Base-by-base conservation (phyloP, 2,329 filamentous ascomycete genomes). In the Epichloe baconii region DNA sequence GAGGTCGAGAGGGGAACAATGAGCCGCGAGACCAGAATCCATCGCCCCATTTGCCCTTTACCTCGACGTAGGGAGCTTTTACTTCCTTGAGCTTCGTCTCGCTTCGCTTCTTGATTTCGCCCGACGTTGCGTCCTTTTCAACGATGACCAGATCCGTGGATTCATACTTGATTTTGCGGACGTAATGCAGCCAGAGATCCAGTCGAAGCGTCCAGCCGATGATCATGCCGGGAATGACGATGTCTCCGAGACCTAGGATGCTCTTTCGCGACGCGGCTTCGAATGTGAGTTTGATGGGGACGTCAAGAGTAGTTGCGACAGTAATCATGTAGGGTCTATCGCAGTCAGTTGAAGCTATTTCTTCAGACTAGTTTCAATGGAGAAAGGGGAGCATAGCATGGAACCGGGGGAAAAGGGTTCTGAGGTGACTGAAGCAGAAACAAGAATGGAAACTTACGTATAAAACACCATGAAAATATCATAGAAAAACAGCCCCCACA, bases 401-500 rank as follows among this genome's bases (percentile, higher is more conserved):
- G 23, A 26, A 26, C 23, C 23, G 5, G 23, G 5, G 6, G 2
- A 23, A 23, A 23, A 23, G 6, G 23, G 23, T 26, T 26, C 23
- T 31, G 41, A 34, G 21, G 4, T 15, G 31, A 15, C 1, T 14
- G 47, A 21, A 44, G 38, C 8, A 23, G 5, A 14, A 19, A 44
- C 2, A n/a, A 31, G 8, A 31, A 31, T 31, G n/a, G 8, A 5
- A n/a, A 73, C 79, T 68, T 63, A 82, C 71, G 86, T 90, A 64
- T 85, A 93, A 63, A 93, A 93, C 5, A 93, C 87, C 75, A 91
- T 89, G 66, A 93, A 82, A 47, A 98, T 91, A 64, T 98, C 91
- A 62, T 98, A 98, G 62, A 95, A 80, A 71, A 97, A 97, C 1
- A 97, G 73, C 0, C 85, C 87, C 10, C 74, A 71, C 1, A 97